These are phyloP conservation scores for Sisymbrium altissimum DNA, from an alignment of 345 rosid genomes.

Conservation along the genomic window DNA sequence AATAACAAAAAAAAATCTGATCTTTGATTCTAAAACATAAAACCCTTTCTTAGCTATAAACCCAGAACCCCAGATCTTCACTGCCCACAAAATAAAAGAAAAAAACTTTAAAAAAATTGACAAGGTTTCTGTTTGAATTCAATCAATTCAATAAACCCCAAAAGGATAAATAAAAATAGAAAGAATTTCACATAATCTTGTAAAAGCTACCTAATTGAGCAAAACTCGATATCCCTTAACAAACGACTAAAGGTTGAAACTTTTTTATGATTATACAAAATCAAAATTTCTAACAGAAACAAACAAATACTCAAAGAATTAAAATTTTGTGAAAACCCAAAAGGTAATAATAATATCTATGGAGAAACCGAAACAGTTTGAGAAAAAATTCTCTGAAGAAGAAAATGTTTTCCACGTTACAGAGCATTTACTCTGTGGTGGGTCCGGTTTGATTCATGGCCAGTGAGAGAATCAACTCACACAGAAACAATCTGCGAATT, in stretches of 20 bases:
- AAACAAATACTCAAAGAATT: neutral
- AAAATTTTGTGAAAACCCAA: neutral
- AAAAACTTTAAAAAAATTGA: too few relatives aligned
- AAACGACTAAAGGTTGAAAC: neutral
- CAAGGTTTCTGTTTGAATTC: too few relatives aligned
- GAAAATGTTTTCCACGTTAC: conserved; percentile 22
- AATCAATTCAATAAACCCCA: neutral
- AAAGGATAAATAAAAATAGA: neutral
- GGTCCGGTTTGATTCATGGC: neutral
- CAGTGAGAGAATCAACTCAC: neutral
- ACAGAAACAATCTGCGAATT: neutral
- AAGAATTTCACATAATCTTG: neutral
- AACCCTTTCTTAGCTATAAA: neutral
- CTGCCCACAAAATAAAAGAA: neutral
- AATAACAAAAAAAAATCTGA: neutral
- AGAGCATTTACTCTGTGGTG: conserved; percentile 10
- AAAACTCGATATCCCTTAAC: neutral
- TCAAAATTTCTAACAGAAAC: neutral
- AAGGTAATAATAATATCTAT: neutral
- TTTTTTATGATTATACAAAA: neutral
- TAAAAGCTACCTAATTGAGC: neutral
- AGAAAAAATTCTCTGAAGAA: neutral
- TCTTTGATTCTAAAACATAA: conserved; percentile 12
- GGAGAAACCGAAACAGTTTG: neutral
- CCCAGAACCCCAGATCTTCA: conserved; percentile 20